Base-by-base conservation (phyloP, 257 asterid genomes). In the Solanum chaucha region DNA sequence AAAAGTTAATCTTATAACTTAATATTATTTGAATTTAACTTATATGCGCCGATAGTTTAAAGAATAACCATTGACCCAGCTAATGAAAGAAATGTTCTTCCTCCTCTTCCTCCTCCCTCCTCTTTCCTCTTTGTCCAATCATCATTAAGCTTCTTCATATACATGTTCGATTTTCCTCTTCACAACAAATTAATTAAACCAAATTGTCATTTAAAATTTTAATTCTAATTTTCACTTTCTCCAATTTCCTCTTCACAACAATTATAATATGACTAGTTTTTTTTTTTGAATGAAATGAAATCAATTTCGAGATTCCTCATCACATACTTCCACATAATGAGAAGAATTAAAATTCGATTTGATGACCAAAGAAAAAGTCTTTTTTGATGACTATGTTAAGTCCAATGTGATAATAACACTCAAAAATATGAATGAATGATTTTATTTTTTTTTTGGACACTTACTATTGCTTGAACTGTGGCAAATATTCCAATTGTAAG, bases 401-500 rank as follows among this genome's bases (percentile, higher is more conserved):
- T 86, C 68, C 46, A 36, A 36, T 59, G 24, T 85, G 88, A 89
- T 75, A 75, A 40, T 65, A 77, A 41, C 89, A 72, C 81, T 10
- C 4, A 5, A 87, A 88, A 87, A 55, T 59, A 19, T 40, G 19
- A 74, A 6, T 22, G 1, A 20, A 22, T 51, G 15, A 15, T n/a
- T n/a, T 12, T 5, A 0, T 48, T 22, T 20, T 32, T 44, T 13
- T 6, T 14, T 20, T 35, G 17, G 70, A 35, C 55, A 38, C 92
- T 88, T 83, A 96, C 99, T 88, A 72, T 87, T 65, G 99, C 98
- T 89, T 96, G 98, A 71, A 96, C 92, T 30, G 94, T 84, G 26
- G 97, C 93, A 77, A 96, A 96, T 64, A 96, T 92, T 86, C 90
- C 96, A 80, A 96, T 95, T 8, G 99, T 96, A 67, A 93, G 88